Conservation (phyloP, 2,329 filamentous ascomycete species). For the Magnaporthales sp. region DNA sequence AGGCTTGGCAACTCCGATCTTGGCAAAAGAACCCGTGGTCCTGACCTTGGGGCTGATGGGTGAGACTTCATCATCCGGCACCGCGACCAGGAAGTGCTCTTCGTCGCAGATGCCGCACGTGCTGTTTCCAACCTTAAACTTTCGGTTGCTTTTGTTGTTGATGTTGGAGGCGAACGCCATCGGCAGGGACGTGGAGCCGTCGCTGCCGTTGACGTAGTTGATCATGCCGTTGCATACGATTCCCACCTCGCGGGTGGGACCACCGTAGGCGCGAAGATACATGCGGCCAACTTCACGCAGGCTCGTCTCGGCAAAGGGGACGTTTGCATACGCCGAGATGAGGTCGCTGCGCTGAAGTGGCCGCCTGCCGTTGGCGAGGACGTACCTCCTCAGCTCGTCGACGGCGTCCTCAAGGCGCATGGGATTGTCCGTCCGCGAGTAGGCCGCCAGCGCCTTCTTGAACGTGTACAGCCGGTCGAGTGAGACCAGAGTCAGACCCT, state of each 20-base stretch:
- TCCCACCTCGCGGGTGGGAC: constrained; percentile 32
- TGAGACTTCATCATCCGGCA: background rate
- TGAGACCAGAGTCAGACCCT: constrained; percentile 49
- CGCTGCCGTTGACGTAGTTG: constrained; percentile 8
- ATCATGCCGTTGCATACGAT: constrained; percentile 28
- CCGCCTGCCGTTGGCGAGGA: constrained; percentile 42
- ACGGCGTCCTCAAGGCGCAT: constrained; percentile 50
- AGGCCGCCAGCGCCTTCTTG: constrained; percentile 50
- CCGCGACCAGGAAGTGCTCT: background rate
- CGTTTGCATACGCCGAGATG: constrained; percentile 45
- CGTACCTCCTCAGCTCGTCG: constrained; percentile 51
- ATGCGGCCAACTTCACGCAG: constrained; percentile 45
- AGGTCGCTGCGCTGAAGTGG: constrained; percentile 43
- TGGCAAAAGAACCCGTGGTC: background rate
- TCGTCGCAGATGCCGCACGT: constrained; percentile 2
- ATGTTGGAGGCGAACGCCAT: constrained; percentile 9
- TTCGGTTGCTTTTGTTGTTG: background rate
- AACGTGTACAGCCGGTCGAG: constrained; percentile 58
- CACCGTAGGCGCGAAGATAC: constrained; percentile 49
- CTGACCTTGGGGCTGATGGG: background rate
- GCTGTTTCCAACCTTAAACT: background rate
- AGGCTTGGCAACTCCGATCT: background rate
- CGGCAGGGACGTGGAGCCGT: constrained; percentile 8
- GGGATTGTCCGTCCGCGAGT: constrained; percentile 28
- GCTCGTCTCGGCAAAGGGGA: constrained; percentile 39